Percentiles rank a stretch among this genome's conserved stretches.
These are phyloP conservation scores for Globisporangium heterothallicum DNA, from an alignment of 352 stramenopile genomes.

Conservation along the genomic window DNA sequence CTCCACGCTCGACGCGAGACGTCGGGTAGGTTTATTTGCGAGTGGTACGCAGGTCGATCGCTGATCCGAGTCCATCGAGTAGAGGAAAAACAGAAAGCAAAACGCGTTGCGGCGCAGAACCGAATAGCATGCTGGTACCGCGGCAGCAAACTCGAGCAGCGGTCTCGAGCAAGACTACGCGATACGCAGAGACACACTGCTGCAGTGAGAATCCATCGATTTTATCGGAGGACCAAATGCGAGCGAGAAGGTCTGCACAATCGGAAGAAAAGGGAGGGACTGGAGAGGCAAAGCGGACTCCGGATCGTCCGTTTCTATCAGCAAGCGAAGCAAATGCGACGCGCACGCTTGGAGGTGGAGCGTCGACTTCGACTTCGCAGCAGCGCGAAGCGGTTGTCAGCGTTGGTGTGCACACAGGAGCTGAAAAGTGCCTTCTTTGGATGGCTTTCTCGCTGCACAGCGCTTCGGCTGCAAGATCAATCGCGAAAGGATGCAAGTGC, in stretches of 20 bases:
- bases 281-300: neutral
- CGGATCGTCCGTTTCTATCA: slow-evolving; percentile 1
- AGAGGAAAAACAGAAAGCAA: neutral
- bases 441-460: neutral
- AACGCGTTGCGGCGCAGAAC: neutral
- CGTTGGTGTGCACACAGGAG: neutral
- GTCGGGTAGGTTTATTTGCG: neutral
- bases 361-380: neutral
- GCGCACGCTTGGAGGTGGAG: neutral
- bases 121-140: slow-evolving; percentile 7
- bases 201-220: neutral
- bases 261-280: too few species aligned
- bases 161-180: neutral
- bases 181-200: neutral
- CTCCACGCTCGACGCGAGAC: neutral
- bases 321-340: neutral
- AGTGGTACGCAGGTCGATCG: neutral
- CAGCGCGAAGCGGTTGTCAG: neutral
- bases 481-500: neutral
- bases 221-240: neutral
- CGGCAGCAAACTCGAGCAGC: neutral
- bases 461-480: neutral
- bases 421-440: neutral
- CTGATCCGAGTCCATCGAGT: neutral
- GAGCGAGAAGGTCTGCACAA: neutral